Conservation (phyloP, 805 yeast genomes). For the Saturnispora gosingensis region DNA sequence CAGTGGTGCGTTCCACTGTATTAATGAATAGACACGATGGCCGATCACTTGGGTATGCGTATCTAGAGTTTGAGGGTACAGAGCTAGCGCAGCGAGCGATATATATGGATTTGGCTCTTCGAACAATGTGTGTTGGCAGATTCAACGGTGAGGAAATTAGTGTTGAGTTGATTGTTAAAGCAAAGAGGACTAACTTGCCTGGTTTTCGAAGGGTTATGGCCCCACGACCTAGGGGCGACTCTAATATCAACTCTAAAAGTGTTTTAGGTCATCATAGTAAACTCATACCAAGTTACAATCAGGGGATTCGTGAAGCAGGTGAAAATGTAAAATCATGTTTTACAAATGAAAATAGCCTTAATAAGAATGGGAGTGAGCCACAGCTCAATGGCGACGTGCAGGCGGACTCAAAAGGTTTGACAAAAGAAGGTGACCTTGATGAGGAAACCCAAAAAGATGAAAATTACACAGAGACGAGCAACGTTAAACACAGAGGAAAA, state of each 20-base stretch:
- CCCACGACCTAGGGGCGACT: neutral
- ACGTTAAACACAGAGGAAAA: neutral
- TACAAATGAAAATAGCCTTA: neutral
- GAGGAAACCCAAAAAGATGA: neutral
- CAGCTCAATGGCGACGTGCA: neutral
- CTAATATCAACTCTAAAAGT: neutral
- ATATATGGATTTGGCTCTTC: slow-evolving; percentile 48
- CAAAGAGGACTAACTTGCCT: slow-evolving; percentile 77
- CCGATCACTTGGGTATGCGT: slow-evolving; percentile 81
- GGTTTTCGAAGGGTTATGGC: slow-evolving; percentile 36
- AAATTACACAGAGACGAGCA: neutral
- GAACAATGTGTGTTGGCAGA: slow-evolving; percentile 40
- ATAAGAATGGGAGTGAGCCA: neutral
- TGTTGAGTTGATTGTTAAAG: slow-evolving; percentile 48
- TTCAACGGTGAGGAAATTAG: neutral
- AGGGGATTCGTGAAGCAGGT: neutral
- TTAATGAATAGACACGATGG: slow-evolving; percentile 66
- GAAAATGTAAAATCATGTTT: neutral
- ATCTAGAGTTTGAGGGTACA: slow-evolving; percentile 69
- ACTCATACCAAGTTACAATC: neutral
- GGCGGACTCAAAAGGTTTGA: neutral
- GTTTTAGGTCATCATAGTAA: neutral
- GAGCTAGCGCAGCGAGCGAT: slow-evolving; percentile 59
- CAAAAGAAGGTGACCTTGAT: neutral
- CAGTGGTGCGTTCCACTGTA: slow-evolving; percentile 73